These are phyloP conservation scores for Ascochyta pisi DNA, from an alignment of 2,329 filamentous ascomycete genomes.

Conservation along the genomic window DNA sequence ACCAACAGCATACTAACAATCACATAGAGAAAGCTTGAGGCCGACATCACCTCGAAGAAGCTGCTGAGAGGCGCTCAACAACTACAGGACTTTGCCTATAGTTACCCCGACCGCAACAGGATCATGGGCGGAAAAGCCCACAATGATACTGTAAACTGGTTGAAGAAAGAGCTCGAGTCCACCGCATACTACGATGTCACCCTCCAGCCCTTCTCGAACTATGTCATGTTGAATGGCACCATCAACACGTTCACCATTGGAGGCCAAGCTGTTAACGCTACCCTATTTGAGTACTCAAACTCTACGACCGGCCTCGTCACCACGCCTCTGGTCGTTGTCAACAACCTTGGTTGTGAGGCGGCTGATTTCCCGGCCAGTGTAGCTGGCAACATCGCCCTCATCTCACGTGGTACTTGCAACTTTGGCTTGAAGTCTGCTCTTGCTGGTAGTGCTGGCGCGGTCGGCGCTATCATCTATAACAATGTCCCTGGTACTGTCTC, in stretches of 20 bases:
- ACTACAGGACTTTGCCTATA: slow-evolving; percentile 50
- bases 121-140: slow-evolving; percentile 49
- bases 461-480: slow-evolving; percentile 78
- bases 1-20: slow-evolving; percentile 13
- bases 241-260: slow-evolving; percentile 31
- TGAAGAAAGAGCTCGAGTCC: slow-evolving; percentile 41
- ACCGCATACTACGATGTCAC: slow-evolving; percentile 49
- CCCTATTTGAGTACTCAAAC: slow-evolving; percentile 36
- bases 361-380: slow-evolving; percentile 68
- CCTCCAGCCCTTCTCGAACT: slow-evolving; percentile 35
- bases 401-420: slow-evolving; percentile 72
- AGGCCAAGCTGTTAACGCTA: slow-evolving; percentile 19
- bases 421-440: slow-evolving; percentile 75
- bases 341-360: slow-evolving; percentile 42
- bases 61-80: slow-evolving; percentile 39
- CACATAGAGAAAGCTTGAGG: slow-evolving; percentile 36
- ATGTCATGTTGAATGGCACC: slow-evolving; percentile 31
- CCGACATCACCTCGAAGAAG: slow-evolving; percentile 33
- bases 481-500: slow-evolving; percentile 63
- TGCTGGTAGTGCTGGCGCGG: slow-evolving; percentile 73
- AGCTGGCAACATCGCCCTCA: slow-evolving; percentile 71
- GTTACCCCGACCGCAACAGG: slow-evolving; percentile 46
- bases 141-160: slow-evolving; percentile 50
- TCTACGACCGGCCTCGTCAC: slow-evolving; percentile 32
- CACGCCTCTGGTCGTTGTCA: slow-evolving; percentile 35